Percentiles rank a stretch among this genome's conserved stretches.
Evolutionary conservation across 129 eudicot species (phyloP).

Genomic region (Rutidosis leptorrhynchoides): DNA sequence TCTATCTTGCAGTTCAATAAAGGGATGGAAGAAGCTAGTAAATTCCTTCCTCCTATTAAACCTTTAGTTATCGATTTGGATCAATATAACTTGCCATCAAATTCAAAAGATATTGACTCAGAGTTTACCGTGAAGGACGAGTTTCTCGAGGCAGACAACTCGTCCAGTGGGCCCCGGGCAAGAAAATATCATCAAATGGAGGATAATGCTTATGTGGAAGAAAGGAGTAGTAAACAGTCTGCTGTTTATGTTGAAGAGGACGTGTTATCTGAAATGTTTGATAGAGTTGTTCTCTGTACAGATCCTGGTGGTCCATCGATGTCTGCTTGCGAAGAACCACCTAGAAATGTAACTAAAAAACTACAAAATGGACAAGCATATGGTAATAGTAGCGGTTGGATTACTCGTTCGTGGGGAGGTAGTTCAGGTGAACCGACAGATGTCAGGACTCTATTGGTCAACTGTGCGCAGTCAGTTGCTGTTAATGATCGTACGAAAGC

Average conservation of each 20-base stretch:
- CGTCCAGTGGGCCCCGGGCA: conserved; percentile 13
- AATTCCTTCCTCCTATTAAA: conserved; percentile 63
- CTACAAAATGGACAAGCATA: conserved; percentile 29
- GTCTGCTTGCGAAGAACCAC: conserved; percentile 23
- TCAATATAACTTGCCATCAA: conserved; percentile 51
- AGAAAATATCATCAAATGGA: conserved; percentile 37
- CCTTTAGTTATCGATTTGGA: conserved; percentile 61
- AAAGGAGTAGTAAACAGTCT: conserved; percentile 46
- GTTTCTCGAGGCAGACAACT: conserved; percentile 1
- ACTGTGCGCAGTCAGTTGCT: conserved; percentile 64
- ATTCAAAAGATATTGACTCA: conserved; percentile 30
- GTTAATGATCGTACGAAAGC: conserved; percentile 34
- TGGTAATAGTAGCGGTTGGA: conserved; percentile 34
- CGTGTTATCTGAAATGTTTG: conserved; percentile 34
- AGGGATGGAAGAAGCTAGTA: conserved; percentile 88
- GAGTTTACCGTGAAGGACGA: conserved; percentile 33
- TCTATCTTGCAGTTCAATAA: conserved; percentile 68
- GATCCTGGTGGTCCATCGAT: conserved; percentile 26
- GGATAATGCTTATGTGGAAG: conserved; percentile 30
- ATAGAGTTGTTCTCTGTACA: conserved; percentile 35
- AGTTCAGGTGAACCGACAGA: conserved; percentile 43
- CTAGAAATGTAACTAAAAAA: conserved; percentile 14
- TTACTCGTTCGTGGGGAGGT: conserved; percentile 34
- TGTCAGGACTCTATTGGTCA: conserved; percentile 47
- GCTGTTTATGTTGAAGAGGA: conserved; percentile 39